Conservation (phyloP, 352 stramenopile genomes). For the Pythium monospermum region DNA sequence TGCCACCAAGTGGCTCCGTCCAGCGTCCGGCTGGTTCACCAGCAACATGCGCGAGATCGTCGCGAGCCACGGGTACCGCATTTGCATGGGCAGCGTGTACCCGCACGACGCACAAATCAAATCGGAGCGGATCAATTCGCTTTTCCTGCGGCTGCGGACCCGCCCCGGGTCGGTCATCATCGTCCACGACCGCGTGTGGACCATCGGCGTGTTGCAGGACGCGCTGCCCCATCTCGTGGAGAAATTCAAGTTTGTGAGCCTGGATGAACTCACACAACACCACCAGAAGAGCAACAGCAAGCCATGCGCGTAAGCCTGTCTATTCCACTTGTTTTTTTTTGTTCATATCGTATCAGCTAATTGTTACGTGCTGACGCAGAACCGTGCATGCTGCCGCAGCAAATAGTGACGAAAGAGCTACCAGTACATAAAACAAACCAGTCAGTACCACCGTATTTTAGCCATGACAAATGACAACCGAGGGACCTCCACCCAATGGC, state of each 20-base stretch:
- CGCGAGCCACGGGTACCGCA: conserved; percentile 70
- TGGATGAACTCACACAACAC: conserved; percentile 46
- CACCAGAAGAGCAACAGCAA: conserved; percentile 25
- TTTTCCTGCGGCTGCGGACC: conserved; percentile 49
- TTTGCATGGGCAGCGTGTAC: conserved; percentile 84
- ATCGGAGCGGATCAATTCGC: conserved; percentile 57
- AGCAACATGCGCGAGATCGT: conserved; percentile 70
- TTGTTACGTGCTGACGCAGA: conserved; percentile 12
- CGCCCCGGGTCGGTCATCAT: conserved; percentile 75
- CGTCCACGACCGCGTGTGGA: conserved; percentile 80
- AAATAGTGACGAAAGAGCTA: conserved; percentile 59
- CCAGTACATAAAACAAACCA: background rate
- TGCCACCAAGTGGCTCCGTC: conserved; percentile 64
- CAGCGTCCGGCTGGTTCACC: conserved; percentile 82
- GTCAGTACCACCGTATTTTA: background rate
- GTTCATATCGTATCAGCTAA: background rate
- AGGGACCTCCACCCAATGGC: no score
- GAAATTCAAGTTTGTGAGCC: conserved; percentile 60
- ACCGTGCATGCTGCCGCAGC: conserved; percentile 42
- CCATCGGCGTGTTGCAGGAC: conserved; percentile 56
- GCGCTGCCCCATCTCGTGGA: conserved; percentile 47
- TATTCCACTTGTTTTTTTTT: background rate
- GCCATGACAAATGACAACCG: background rate
- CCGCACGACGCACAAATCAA: conserved; percentile 84
- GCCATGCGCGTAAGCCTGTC: background rate